Conservation (phyloP, 352 stramenopile species). For the Paralagenidium karlingii region DNA sequence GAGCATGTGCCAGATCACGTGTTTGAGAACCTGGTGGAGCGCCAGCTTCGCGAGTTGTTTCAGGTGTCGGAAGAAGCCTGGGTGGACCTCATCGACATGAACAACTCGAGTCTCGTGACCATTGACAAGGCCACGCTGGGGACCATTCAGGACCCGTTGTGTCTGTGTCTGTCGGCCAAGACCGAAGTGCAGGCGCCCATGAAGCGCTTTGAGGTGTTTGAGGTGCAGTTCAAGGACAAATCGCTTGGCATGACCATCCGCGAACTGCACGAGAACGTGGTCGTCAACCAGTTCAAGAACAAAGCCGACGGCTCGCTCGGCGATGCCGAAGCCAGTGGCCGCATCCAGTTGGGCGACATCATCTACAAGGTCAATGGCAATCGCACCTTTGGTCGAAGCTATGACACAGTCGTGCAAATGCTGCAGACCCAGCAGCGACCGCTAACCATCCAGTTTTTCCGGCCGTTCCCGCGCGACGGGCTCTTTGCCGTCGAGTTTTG, state of each 20-base stretch:
- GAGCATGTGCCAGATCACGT: conserved; percentile 66
- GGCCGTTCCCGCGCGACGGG: conserved; percentile 56
- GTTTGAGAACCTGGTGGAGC: conserved; percentile 69
- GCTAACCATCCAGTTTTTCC: conserved; percentile 73
- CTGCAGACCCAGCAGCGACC: conserved; percentile 65
- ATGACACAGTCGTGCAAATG: conserved; percentile 79
- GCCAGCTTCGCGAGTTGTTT: conserved; percentile 59
- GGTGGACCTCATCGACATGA: conserved; percentile 76
- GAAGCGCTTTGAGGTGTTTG: conserved; percentile 69
- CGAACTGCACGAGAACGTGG: conserved; percentile 71
- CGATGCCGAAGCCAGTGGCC: conserved; percentile 38
- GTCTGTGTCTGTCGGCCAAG: conserved; percentile 70
- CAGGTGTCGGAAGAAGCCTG: conserved; percentile 74
- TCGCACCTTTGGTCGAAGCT: conserved; percentile 58
- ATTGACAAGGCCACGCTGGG: conserved; percentile 68
- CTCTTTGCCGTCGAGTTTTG: conserved; percentile 78
- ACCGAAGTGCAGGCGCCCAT: conserved; percentile 70
- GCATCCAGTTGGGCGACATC: conserved; percentile 57
- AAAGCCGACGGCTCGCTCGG: conserved; percentile 27
- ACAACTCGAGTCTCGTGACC: conserved; percentile 69
- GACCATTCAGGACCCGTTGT: conserved; percentile 32
- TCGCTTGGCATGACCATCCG: conserved; percentile 76
- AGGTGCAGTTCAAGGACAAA: conserved; percentile 56
- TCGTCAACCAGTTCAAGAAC: conserved; percentile 78
- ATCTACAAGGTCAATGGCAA: conserved; percentile 81